A percentile compares a stretch with the other conserved stretches of the same genome.
These are phyloP conservation scores for Lenzites betulinus DNA, from an alignment of 768 basidiomycete genomes.

Conservation along the genomic window DNA sequence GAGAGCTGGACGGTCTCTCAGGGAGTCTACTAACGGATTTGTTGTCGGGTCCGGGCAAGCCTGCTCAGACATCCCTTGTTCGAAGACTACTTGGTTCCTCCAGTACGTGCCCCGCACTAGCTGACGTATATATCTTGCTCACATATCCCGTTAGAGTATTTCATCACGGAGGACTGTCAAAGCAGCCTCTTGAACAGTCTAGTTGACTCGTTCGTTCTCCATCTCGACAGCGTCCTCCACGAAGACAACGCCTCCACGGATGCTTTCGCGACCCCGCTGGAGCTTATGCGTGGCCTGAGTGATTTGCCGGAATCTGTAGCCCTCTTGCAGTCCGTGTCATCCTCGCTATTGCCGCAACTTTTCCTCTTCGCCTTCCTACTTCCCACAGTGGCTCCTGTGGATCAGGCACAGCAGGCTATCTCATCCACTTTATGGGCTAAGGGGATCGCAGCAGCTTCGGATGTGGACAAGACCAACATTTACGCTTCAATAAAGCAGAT, in stretches of 20 bases:
- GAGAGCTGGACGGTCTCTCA: constrained; percentile 48
- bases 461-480: constrained; percentile 30
- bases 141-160: constrained; percentile 25
- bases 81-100: constrained; percentile 42
- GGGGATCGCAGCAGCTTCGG: constrained; percentile 29
- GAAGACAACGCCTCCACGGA: constrained; percentile 28
- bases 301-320: neutral
- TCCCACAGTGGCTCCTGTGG: constrained; percentile 36
- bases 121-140: neutral
- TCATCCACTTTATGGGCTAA: constrained; percentile 36
- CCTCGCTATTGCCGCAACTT: constrained; percentile 42
- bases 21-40: constrained; percentile 42
- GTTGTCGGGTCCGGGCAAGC: constrained; percentile 30
- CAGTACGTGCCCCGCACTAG: constrained; percentile 35
- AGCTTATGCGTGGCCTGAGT: constrained; percentile 34
- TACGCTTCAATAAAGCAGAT: constrained; percentile 42
- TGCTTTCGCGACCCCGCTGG: constrained; percentile 33
- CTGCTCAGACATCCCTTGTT: constrained; percentile 37
- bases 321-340: constrained; percentile 5
- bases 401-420: constrained; percentile 13
- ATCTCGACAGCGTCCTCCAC: constrained; percentile 37
- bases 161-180: constrained; percentile 37
- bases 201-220: constrained; percentile 37
- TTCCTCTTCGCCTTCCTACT: constrained; percentile 53
- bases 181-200: constrained; percentile 35